Conservation (phyloP, 2,329 filamentous ascomycete species). For the Colletotrichum melonis region DNA sequence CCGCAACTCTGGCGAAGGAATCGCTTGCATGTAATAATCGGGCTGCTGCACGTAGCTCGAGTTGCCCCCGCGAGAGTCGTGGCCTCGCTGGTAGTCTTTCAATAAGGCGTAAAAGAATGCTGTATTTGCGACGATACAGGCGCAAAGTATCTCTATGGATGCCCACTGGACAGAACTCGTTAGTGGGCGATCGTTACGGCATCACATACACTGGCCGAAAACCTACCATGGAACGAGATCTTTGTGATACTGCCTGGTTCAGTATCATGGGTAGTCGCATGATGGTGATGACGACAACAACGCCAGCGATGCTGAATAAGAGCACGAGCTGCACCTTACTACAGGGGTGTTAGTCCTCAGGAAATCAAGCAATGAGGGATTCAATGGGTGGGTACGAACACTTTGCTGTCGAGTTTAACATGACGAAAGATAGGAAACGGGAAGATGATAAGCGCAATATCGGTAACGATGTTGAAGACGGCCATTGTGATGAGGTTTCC, state of each 20-base stretch:
- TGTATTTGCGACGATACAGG: slow-evolving; percentile 45
- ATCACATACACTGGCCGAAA: background rate
- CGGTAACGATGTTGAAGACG: slow-evolving; percentile 44
- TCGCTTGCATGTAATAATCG: slow-evolving; percentile 29
- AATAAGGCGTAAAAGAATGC: slow-evolving; percentile 44
- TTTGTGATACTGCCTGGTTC: slow-evolving; percentile 42
- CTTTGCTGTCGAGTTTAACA: slow-evolving; percentile 38
- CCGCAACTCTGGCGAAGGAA: slow-evolving; percentile 20
- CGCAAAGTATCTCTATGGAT: slow-evolving; percentile 47
- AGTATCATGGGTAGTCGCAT: slow-evolving; percentile 45
- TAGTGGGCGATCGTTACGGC: background rate
- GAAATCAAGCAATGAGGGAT: background rate
- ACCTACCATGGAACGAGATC: slow-evolving; percentile 43
- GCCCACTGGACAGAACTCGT: slow-evolving; percentile 41
- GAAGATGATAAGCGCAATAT: slow-evolving; percentile 44
- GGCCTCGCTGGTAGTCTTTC: slow-evolving; percentile 42
- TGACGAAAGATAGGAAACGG: slow-evolving; percentile 44
- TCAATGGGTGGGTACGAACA: slow-evolving; percentile 5
- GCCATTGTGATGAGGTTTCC: slow-evolving; percentile 45
- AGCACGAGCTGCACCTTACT: slow-evolving; percentile 40
- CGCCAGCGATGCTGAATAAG: slow-evolving; percentile 42
- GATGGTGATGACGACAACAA: slow-evolving; percentile 44
- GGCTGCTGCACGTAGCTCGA: slow-evolving; percentile 28
- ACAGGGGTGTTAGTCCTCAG: background rate
- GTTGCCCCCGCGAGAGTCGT: slow-evolving; percentile 34